Conservation (phyloP, 768 basidiomycete species). For the Leucosporidium scottii region DNA sequence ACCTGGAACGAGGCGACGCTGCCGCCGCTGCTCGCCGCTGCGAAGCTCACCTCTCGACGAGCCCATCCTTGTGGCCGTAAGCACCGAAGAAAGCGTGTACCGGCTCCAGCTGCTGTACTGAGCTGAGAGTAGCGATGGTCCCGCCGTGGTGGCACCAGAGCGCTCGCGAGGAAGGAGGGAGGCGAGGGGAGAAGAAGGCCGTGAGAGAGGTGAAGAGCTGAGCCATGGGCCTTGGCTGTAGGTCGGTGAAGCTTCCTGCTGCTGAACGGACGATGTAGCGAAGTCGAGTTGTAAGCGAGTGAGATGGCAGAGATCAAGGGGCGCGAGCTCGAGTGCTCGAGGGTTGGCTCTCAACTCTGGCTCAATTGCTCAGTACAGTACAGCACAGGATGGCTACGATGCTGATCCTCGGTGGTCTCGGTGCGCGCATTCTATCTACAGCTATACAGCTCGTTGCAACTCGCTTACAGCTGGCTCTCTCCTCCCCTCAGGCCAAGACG, state of each 20-base stretch:
- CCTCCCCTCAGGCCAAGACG: conserved; percentile 4
- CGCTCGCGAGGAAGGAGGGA: background rate
- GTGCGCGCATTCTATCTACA: background rate
- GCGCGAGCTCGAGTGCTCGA: too few species aligned
- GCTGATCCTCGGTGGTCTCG: conserved; percentile 26
- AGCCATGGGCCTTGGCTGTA: too few species aligned
- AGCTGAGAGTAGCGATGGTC: background rate
- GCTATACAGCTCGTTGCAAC: background rate
- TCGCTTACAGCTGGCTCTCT: background rate
- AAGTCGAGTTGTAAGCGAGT: too few species aligned
- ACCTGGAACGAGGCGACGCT: too few species aligned
- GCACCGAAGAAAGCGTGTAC: background rate
- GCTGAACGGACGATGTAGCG: too few species aligned
- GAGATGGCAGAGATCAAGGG: too few species aligned
- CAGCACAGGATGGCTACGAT: conserved; percentile 11
- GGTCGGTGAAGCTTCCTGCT: too few species aligned
- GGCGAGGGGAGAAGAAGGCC: background rate
- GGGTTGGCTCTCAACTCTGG: too few species aligned
- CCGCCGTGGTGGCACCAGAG: background rate
- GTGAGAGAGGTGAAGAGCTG: background rate
- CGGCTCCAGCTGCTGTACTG: background rate
- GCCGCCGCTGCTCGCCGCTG: too few species aligned
- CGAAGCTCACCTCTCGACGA: background rate
- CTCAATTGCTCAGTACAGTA: too few species aligned
- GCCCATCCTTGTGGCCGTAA: background rate